Percentiles rank a stretch among this genome's conserved stretches.
phyloP scores from a whole-genome alignment of 2,329 filamentous ascomycete genomes.

The Pyricularia grisea region DNA sequence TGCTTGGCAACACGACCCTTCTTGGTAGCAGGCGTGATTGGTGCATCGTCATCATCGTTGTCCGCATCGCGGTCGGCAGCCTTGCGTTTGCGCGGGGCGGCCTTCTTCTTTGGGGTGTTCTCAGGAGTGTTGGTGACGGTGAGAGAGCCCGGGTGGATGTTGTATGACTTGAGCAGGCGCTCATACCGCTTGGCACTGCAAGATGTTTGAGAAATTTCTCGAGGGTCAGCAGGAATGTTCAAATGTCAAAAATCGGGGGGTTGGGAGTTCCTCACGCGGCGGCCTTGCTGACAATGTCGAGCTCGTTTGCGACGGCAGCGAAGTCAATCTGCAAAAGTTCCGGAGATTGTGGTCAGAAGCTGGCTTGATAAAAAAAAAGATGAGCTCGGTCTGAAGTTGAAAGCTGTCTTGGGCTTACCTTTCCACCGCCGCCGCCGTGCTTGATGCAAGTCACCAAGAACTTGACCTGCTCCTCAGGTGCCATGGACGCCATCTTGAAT shows the following conservation, averaged over 20 bases:
- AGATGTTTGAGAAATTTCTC: background rate
- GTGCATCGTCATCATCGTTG: background rate
- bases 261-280: slow-evolving; percentile 52
- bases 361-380: background rate
- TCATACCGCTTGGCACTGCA: slow-evolving; percentile 58
- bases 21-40: background rate
- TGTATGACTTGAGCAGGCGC: slow-evolving; percentile 30
- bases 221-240: background rate
- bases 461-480: slow-evolving; percentile 48
- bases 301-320: slow-evolving; percentile 51
- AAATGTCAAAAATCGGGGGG: background rate
- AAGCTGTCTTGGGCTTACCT: slow-evolving; percentile 29
- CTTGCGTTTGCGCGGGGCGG: slow-evolving; percentile 1
- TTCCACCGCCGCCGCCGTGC: slow-evolving; percentile 44
- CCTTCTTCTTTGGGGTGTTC: background rate
- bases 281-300: slow-evolving; percentile 52
- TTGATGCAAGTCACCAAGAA: slow-evolving; percentile 60
- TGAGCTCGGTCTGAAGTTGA: background rate
- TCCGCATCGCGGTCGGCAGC: background rate
- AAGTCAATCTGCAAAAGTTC: slow-evolving; percentile 50
- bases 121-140: background rate
- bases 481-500: slow-evolving; percentile 37
- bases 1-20: background rate
- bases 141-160: slow-evolving; percentile 10
- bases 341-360: background rate